Base-by-base conservation (phyloP, 345 rosid species). In the Brassica cretica region DNA sequence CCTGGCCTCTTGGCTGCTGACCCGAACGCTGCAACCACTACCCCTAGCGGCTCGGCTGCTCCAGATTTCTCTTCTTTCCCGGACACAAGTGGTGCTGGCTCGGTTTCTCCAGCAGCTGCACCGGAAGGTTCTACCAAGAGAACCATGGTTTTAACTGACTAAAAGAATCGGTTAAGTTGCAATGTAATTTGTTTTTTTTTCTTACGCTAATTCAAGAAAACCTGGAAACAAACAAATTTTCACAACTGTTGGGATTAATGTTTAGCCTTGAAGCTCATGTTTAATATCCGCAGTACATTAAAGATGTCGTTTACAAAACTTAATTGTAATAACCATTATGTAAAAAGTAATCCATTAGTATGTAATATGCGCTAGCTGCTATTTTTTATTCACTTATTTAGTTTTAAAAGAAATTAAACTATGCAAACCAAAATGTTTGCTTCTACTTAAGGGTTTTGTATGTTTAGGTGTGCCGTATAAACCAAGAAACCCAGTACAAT, bases 1-100 rank as follows among this genome's bases (percentile, higher is more conserved):
- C 24, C 87, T 11, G 91, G 87, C 0, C 37, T 82, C 33, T 49
- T 81, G 71, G 71, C 44, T 37, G 75, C 62, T 2, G 24, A 41
- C 14, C 41, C 72, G 1, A 25, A 10, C 0, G 62, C 67, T 5
- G 78, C 62, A 39, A 63, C 78, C 49, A 70, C 78, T 46, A 35
- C 0, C 18, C 59, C 74, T 2, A 63, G 78, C 6, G 1, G 6
- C 29, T 2, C 70, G 41, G 62, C 30, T 51, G 60, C 70, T 73
- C 46, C 77, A 3, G 29, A 3, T 15, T 72, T 72, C 76, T 64
- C 70, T 8, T 66, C 71, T 8, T 74, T 53, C 56, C 1, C 56
- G 8, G 71, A 74, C 29, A 74, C 77, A 65, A 74, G 55, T 65
- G 77, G 77, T 11, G 64, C 55, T 51, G 65, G 60, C 19, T 75